A percentile compares a stretch with the other conserved stretches of the same genome.
Evolutionary conservation across 2,329 filamentous ascomycete genomes (phyloP).

Genomic region (Fusarium fracticaudum): DNA sequence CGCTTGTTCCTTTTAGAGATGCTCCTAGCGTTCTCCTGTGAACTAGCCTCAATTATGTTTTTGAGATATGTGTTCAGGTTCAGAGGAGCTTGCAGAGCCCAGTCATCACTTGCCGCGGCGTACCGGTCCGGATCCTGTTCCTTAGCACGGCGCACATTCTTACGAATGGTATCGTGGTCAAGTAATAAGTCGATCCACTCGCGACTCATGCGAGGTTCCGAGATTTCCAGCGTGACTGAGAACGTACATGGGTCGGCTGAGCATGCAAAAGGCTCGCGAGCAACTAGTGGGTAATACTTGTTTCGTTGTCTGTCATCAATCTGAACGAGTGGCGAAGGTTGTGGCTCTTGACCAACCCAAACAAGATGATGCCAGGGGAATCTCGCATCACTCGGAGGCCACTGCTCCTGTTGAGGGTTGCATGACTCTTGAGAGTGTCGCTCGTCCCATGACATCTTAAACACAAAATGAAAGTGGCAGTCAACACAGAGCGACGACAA

Average conservation of each 20-base stretch:
- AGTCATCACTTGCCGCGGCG: conserved; percentile 53
- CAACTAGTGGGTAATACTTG: conserved; percentile 53
- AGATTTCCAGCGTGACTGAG: conserved; percentile 58
- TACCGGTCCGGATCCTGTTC: conserved; percentile 60
- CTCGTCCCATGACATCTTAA: conserved; percentile 49
- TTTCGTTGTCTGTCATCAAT: conserved; percentile 34
- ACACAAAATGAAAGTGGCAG: conserved; percentile 55
- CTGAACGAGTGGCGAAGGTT: conserved; percentile 14
- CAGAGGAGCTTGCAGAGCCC: conserved; percentile 51
- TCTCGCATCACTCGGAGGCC: conserved; percentile 48
- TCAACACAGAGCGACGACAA: conserved; percentile 53
- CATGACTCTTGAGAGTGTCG: conserved; percentile 44
- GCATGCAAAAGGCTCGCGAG: conserved; percentile 53
- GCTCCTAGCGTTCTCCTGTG: conserved; percentile 50
- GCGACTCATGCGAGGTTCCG: conserved; percentile 56
- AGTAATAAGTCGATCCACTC: conserved; percentile 56
- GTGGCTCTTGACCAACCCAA: conserved; percentile 47
- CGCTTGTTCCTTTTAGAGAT: conserved; percentile 68
- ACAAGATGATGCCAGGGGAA: conserved; percentile 54
- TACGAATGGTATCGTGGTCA: conserved; percentile 56
- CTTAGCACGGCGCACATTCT: conserved; percentile 52
- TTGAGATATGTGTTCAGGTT: conserved; percentile 63
- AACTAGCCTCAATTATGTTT: conserved; percentile 55
- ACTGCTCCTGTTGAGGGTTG: conserved; percentile 44
- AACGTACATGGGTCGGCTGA: conserved; percentile 55